Conservation (phyloP, 345 rosid species). For the Moricandia arvensis region DNA sequence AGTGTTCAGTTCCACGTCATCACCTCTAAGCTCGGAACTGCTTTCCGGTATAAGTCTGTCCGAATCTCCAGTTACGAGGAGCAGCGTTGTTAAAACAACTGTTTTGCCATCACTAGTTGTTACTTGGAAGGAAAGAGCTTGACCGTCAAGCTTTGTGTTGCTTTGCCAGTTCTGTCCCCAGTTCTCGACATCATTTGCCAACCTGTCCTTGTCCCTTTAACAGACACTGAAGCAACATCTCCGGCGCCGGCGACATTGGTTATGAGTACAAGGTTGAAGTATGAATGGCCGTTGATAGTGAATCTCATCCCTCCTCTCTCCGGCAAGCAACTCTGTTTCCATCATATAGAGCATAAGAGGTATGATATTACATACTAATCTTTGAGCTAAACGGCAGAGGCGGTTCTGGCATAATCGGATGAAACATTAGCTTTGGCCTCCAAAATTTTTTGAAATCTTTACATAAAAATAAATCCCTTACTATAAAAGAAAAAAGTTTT, state of each 20-base stretch:
- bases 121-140: constrained; percentile 58
- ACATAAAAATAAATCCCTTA: too few species aligned
- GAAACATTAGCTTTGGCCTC: too few species aligned
- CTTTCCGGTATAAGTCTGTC: constrained; percentile 52
- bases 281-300: constrained; percentile 65
- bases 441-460: too few species aligned
- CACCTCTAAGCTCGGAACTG: constrained; percentile 43
- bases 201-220: constrained; percentile 47
- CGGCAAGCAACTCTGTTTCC: constrained; percentile 49
- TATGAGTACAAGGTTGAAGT: constrained; percentile 59
- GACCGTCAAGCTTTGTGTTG: constrained; percentile 53
- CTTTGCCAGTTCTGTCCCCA: constrained; percentile 78
- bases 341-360: background rate
- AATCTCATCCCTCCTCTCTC: constrained; percentile 54
- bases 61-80: constrained; percentile 55
- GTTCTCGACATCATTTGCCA: constrained; percentile 61
- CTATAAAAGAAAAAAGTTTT: too few species aligned
- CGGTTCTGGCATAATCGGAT: too few species aligned
- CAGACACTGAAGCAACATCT: constrained; percentile 44
- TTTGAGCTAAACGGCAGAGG: too few species aligned
- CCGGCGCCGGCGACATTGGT: constrained; percentile 66
- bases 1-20: constrained; percentile 25
- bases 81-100: constrained; percentile 38
- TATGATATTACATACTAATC: too few species aligned
- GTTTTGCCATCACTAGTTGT: constrained; percentile 55